Evolutionary conservation across 2,329 filamentous ascomycete genomes (phyloP), one percentile per base, ranked within the genome.

Genomic region (Shiraia sp.): DNA sequence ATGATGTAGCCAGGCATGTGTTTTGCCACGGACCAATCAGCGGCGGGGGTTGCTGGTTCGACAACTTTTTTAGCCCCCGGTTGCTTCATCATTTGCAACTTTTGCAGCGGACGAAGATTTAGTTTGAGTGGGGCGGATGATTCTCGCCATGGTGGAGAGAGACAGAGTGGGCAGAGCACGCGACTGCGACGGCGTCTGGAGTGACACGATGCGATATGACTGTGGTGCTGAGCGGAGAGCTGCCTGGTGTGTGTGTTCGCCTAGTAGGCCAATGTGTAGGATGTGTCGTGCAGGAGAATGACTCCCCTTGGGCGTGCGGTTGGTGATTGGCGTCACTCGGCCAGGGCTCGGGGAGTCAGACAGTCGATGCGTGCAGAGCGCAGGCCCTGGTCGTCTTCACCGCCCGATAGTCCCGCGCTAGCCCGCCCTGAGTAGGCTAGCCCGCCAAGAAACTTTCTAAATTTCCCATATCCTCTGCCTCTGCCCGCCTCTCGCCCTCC

Each of bases 81-180:
- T 57, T 57, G 61, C 57, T 57, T 64, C 60, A 57, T 55, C 47
- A 44, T 22, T 22, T 59, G 55, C 53, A 50, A 50, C 35, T 54
- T 59, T 55, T 53, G 49, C 38, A 42, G 40, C 49, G 45, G 49
- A 50, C 48, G 40, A 55, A 47, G 42, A 53, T 54, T 58, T 22
- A 61, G 55, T 53, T 54, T 57, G 49, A 55, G 63, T 65, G 64
- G 63, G 64, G 61, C 59, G 53, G 36, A 51, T 49, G 39, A 44
- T 45, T 42, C 47, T 56, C 42, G 28, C 16, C 19, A 41, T 43
- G n/a, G 53, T 45, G 53, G 50, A 45, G 53, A n/a, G n/a, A n/a
- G n/a, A n/a, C n/a, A n/a, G n/a, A n/a, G n/a, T n/a, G n/a, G n/a
- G n/a, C n/a, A n/a, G n/a, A n/a, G n/a, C 57, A 60, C 55, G 56